Conservation (phyloP, 2,329 filamentous ascomycete genomes). For the Aspergillus brunneoviolaceus region DNA sequence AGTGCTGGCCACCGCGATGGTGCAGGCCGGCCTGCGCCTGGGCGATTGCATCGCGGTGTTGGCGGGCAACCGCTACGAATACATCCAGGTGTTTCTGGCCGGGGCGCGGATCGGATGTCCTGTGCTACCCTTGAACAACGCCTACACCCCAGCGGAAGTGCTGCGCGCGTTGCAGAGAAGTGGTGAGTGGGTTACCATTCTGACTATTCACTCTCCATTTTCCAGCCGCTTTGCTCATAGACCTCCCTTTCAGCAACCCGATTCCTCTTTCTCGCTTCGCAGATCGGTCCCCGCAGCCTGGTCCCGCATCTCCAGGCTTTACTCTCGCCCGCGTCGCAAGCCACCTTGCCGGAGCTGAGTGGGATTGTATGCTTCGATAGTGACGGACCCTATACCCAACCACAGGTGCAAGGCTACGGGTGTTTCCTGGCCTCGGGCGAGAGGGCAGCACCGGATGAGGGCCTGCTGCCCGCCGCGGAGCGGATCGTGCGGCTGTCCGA, state of each 20-base stretch:
- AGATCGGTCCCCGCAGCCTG: not conserved
- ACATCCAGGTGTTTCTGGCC: slow-evolving; percentile 64
- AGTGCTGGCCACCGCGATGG: not conserved
- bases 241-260: not conserved
- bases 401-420: not conserved
- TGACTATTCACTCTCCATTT: too few species aligned
- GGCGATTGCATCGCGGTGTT: slow-evolving; percentile 69
- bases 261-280: not conserved
- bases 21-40: slow-evolving; percentile 61
- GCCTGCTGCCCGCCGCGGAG: not conserved
- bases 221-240: too few species aligned
- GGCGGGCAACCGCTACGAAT: slow-evolving; percentile 55
- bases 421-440: not conserved
- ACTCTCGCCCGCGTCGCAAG: not conserved
- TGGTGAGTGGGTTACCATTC: not conserved
- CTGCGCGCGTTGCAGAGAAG: not conserved
- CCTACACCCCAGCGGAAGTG: slow-evolving; percentile 61
- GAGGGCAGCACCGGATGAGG: not conserved
- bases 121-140: slow-evolving; percentile 67
- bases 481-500: not conserved
- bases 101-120: slow-evolving; percentile 52
- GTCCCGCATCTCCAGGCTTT: not conserved
- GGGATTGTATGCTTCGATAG: not conserved
- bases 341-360: not conserved
- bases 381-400: not conserved